Percentiles rank a stretch among this genome's conserved stretches.
Conservation (phyloP, 768 basidiomycete genomes). For the Flagelloscypha sp. region DNA sequence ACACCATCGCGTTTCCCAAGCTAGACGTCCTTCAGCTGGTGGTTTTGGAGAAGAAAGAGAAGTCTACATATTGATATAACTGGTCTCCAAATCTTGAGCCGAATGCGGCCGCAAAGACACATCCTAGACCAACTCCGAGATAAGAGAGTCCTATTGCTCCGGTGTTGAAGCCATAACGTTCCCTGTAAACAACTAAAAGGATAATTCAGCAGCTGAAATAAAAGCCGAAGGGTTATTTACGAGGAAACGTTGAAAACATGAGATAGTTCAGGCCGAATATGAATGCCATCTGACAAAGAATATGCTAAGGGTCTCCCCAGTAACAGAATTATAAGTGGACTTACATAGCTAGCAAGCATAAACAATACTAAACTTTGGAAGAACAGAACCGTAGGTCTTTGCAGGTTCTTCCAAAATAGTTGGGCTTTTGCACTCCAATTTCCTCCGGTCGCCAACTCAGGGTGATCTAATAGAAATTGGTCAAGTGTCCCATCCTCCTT, state of each 20-base stretch:
- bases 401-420: too few species aligned
- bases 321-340: too few species aligned
- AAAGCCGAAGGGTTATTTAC: too few species aligned
- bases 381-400: too few species aligned
- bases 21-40: not conserved
- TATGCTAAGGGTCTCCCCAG: too few species aligned
- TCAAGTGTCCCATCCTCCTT: conserved; percentile 40
- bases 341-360: too few species aligned
- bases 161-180: not conserved
- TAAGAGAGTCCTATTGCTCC: not conserved
- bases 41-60: not conserved
- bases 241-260: not conserved
- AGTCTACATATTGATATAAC: conserved; percentile 21
- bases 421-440: conserved; percentile 27
- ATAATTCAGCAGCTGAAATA: too few species aligned
- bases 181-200: not conserved
- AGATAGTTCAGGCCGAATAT: not conserved
- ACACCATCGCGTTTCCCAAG: not conserved
- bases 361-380: too few species aligned
- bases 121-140: not conserved
- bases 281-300: too few species aligned
- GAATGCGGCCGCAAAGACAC: not conserved
- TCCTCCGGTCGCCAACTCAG: conserved; percentile 20
- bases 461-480: conserved; percentile 26
- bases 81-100: not conserved